These are phyloP conservation scores for Neurospora tetrasperma DNA, from an alignment of 495 filamentous ascomycete genomes.

Conservation along the genomic window DNA sequence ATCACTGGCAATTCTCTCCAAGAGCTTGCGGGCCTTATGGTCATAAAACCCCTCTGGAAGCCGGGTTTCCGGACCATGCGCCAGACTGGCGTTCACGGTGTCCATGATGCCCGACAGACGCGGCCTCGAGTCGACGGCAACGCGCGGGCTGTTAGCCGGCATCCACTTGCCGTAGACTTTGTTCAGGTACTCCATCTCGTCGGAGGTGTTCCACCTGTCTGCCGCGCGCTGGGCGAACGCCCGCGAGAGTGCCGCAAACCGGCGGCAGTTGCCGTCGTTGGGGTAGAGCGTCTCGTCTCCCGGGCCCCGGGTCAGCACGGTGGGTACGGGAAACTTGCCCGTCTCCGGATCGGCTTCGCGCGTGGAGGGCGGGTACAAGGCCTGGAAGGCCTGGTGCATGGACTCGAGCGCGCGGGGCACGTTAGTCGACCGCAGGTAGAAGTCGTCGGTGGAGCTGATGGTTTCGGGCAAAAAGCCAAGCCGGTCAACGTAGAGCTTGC, in stretches of 20 bases:
- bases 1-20: conserved; percentile 73
- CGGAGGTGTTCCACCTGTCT: conserved; percentile 67
- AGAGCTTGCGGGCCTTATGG: conserved; percentile 50
- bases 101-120: conserved; percentile 87
- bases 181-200: conserved; percentile 81
- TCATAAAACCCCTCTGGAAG: conserved; percentile 88
- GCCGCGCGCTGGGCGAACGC: conserved; percentile 78
- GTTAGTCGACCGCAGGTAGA: conserved; percentile 80
- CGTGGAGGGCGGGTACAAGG: conserved; percentile 71
- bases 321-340: conserved; percentile 53
- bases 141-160: conserved; percentile 52
- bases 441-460: conserved; percentile 49
- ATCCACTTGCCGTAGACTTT: conserved; percentile 71
- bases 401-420: conserved; percentile 80
- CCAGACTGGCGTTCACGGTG: conserved; percentile 78
- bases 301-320: conserved; percentile 61
- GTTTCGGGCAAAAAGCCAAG: conserved; percentile 70
- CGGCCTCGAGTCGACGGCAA: conserved; percentile 78
- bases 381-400: conserved; percentile 79
- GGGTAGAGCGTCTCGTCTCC: conserved; percentile 87
- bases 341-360: conserved; percentile 30
- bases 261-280: conserved; percentile 75
- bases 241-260: conserved; percentile 68
- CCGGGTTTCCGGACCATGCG: conserved; percentile 68
- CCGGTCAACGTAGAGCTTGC: conserved; percentile 80